Conservation (phyloP, 2,329 filamentous ascomycete genomes). For the Blastomyces silverae region DNA sequence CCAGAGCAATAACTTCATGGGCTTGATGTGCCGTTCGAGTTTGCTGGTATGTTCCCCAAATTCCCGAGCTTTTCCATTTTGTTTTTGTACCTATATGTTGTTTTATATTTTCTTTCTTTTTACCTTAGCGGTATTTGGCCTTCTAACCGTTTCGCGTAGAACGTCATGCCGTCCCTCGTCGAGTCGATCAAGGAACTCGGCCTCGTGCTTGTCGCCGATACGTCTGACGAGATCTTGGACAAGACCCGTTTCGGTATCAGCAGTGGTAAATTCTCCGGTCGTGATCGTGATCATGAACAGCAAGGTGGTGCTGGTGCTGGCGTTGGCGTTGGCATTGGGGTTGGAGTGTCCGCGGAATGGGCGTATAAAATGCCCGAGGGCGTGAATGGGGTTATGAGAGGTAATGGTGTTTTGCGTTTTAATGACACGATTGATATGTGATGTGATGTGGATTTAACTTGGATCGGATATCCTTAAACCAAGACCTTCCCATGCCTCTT, state of each 20-base stretch:
- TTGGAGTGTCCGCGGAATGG: conserved; percentile 33
- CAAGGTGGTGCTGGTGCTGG: not conserved
- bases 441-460: not conserved
- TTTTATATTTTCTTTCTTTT: conserved; percentile 1
- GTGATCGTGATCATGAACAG: not conserved
- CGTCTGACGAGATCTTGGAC: conserved; percentile 52
- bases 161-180: conserved; percentile 85
- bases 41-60: conserved; percentile 60
- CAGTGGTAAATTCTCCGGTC: not conserved
- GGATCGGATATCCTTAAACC: conserved; percentile 6
- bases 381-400: conserved; percentile 78
- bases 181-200: conserved; percentile 93
- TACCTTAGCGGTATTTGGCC: not conserved
- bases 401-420: conserved; percentile 82
- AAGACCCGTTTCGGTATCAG: conserved; percentile 24
- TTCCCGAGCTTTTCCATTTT: not conserved
- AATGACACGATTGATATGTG: conserved; percentile 80
- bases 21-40: conserved; percentile 79
- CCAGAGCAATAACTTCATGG: conserved; percentile 97
- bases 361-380: conserved; percentile 61
- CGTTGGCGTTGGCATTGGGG: conserved; percentile 7
- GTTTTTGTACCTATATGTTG: not conserved
- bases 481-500: conserved; percentile 7
- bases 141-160: conserved; percentile 46
- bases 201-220: conserved; percentile 84